Percentiles rank a stretch among this genome's conserved stretches.
phyloP scores from a whole-genome alignment of 2,329 filamentous ascomycete species.

The Fusarium equiseti region DNA sequence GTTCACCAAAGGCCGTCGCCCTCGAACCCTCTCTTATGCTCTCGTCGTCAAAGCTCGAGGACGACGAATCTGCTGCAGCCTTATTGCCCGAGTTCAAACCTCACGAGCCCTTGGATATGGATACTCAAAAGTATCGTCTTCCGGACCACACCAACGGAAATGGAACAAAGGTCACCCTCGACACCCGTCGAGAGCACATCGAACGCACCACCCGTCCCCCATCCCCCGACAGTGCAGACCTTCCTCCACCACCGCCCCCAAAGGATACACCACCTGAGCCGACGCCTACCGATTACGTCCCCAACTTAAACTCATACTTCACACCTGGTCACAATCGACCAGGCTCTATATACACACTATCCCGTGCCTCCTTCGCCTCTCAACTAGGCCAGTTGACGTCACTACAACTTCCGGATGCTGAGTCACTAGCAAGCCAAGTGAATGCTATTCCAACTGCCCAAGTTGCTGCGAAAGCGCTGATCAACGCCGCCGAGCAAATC shows the following conservation, averaged over 20 bases:
- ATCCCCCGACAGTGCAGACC: conserved; percentile 51
- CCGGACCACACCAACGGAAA: conserved; percentile 77
- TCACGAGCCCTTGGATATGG: conserved; percentile 69
- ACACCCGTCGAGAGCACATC: conserved; percentile 69
- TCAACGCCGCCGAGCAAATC: conserved; percentile 92
- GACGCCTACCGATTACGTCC: conserved; percentile 58
- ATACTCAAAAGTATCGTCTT: conserved; percentile 79
- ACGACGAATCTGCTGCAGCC: conserved; percentile 46
- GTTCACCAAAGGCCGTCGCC: conserved; percentile 46
- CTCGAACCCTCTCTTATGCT: conserved; percentile 43
- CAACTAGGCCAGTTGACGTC: conserved; percentile 94
- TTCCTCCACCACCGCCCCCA: conserved; percentile 56
- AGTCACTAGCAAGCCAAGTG: conserved; percentile 84
- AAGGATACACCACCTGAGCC: conserved; percentile 56
- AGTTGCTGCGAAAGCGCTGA: conserved; percentile 84
- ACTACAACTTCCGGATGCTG: conserved; percentile 87
- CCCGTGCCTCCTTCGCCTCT: conserved; percentile 89
- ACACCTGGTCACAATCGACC: conserved; percentile 75
- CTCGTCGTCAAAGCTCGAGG: conserved; percentile 48
- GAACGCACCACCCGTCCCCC: conserved; percentile 61
- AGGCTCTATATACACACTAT: conserved; percentile 93
- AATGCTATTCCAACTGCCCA: conserved; percentile 86
- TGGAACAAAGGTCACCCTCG: conserved; percentile 72
- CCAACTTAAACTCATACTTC: conserved; percentile 72
- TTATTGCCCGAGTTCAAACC: conserved; percentile 65